phyloP scores from a whole-genome alignment of 768 basidiomycete genomes.

The Lyophyllum shimeji region DNA sequence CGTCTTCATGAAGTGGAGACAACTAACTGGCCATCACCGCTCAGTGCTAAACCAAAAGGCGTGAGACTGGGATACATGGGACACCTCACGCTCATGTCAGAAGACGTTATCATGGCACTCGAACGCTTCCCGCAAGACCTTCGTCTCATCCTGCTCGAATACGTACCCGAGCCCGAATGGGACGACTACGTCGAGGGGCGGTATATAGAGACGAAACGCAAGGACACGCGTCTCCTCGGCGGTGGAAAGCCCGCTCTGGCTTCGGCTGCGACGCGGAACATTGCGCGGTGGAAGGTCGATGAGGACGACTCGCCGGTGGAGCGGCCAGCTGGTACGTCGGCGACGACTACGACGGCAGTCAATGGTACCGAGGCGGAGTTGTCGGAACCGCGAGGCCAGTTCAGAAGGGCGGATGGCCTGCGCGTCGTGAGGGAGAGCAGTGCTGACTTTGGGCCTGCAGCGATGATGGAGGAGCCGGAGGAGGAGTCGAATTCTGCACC shows the following conservation, averaged over 20 bases:
- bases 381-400: slow-evolving; percentile 50
- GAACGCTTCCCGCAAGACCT: slow-evolving; percentile 86
- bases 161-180: slow-evolving; percentile 81
- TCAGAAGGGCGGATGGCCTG: slow-evolving; percentile 46
- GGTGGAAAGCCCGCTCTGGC: slow-evolving; percentile 76
- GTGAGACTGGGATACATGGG: slow-evolving; percentile 95
- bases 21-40: not conserved
- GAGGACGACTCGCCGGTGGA: slow-evolving; percentile 46
- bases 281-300: slow-evolving; percentile 66
- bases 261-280: slow-evolving; percentile 26
- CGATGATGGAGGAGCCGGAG: slow-evolving; percentile 46
- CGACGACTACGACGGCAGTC: not conserved
- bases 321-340: not conserved
- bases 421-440: slow-evolving; percentile 48
- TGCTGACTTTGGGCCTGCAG: slow-evolving; percentile 64
- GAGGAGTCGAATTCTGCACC: slow-evolving; percentile 38
- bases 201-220: slow-evolving; percentile 83
- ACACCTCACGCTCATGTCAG: slow-evolving; percentile 91
- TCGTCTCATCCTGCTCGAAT: slow-evolving; percentile 57
- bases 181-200: slow-evolving; percentile 85
- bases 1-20: not conserved
- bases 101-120: slow-evolving; percentile 89
- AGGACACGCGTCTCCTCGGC: slow-evolving; percentile 77
- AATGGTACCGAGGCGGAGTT: not conserved
- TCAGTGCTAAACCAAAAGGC: slow-evolving; percentile 69